Evolutionary conservation across 352 stramenopile genomes (phyloP).

Genomic region (Phytophthora europaea): DNA sequence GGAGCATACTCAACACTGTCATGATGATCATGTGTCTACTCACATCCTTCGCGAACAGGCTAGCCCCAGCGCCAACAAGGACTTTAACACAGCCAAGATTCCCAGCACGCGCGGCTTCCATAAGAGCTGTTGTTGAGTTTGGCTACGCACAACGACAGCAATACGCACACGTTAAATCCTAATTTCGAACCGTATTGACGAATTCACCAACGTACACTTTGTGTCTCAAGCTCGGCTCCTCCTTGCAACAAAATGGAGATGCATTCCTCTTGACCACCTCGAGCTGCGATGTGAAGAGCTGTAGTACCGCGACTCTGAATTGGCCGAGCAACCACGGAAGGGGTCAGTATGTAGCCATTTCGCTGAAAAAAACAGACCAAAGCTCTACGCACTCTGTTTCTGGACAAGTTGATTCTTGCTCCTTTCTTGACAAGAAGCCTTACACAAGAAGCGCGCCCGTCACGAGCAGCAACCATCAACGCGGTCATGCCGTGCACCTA

Average conservation of each 20-base stretch:
- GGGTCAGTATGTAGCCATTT: constrained; percentile 18
- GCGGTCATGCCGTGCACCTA: constrained; percentile 87
- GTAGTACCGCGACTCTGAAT: constrained; percentile 82
- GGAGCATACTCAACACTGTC: background rate
- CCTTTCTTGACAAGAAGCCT: constrained; percentile 84
- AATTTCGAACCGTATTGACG: background rate
- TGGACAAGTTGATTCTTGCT: constrained; percentile 83
- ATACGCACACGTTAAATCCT: constrained; percentile 2
- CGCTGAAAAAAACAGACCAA: background rate
- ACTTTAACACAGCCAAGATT: constrained; percentile 83
- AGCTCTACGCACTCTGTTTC: constrained; percentile 69
- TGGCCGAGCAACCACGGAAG: background rate
- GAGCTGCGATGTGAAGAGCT: constrained; percentile 82
- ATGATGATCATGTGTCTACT: constrained; percentile 16
- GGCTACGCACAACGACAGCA: constrained; percentile 46
- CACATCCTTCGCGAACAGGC: constrained; percentile 82
- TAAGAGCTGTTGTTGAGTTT: constrained; percentile 89
- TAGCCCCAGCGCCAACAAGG: constrained; percentile 74
- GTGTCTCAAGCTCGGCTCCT: constrained; percentile 76
- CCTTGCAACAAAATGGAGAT: constrained; percentile 74
- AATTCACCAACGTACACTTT: constrained; percentile 62
- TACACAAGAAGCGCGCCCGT: constrained; percentile 71
- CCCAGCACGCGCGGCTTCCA: constrained; percentile 86
- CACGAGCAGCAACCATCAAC: constrained; percentile 83
- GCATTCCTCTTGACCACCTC: constrained; percentile 82